Evolutionary conservation across 192 early-diverging fungal species (phyloP), one percentile per base, ranked within the genome.

Genomic region (Geranomyces variabilis): DNA sequence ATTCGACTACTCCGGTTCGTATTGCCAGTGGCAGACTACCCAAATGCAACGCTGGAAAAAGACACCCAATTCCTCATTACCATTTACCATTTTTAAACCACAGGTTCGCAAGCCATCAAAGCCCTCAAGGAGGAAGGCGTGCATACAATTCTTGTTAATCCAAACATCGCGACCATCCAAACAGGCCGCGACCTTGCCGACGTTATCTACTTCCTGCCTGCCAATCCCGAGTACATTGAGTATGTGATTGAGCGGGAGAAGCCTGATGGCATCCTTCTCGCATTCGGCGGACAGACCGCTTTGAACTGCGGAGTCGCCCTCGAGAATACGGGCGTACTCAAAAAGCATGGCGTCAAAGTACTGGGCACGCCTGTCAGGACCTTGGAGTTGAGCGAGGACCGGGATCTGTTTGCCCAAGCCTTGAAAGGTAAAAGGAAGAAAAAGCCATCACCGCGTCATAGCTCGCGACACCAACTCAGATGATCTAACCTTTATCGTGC

Each of bases 101-200:
- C n/a, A n/a, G n/a, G 36, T 10, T 93, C 92, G 34, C 91, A 89
- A 82, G 96, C 96, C 6, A 99, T 99, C 87, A 99, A 99, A 83
- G 97, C 97, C 29, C 84, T 99, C 64, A 96, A 94, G 82, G 95
- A 97, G 77, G 94, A 96, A 76, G 92, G 91, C 21, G 93, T 99
- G 68, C 94, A 95, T 78, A 99, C 97, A n/a, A 84, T 99, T 62
- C 80, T 99, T 47, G 96, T 99, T 80, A 99, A 99, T 73, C 96
- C 97, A 62, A 99, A 99, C 87, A 99, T 99, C 79, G 96, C 96
- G 22, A 99, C 97, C 26, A 97, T 99, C 79, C 97, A 99, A 87
- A 99, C 97, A 9, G 96, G 94, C 9, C 90, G 94, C 81, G 95
- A 93, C 34, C 87, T 99, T 14, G 97, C 97, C 1, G 97, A 99